A percentile compares a stretch with the other conserved stretches of the same genome.
Conservation (phyloP, 495 filamentous ascomycete species). For the Evernia prunastri region DNA sequence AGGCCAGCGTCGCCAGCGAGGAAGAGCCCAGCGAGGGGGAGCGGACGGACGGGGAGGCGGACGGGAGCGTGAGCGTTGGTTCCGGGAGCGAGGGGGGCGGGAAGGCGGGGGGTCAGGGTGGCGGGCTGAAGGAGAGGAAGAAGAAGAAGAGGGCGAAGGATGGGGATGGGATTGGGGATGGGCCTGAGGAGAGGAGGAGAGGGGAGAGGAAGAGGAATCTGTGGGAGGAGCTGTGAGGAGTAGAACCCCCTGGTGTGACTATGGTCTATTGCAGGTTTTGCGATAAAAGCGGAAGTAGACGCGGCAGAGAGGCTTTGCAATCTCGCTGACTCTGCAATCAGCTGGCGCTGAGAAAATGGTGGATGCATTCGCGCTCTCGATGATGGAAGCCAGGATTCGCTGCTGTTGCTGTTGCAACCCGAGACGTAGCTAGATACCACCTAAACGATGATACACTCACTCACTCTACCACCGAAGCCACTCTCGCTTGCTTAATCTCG, state of each 20-base stretch:
- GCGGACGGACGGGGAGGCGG: background rate
- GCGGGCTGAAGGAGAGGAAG: background rate
- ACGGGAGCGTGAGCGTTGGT: background rate
- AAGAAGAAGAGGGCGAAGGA: background rate
- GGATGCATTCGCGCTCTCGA: background rate
- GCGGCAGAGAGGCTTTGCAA: background rate
- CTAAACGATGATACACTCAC: no score
- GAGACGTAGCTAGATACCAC: background rate
- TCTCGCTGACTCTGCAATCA: background rate
- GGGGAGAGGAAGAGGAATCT: slow-evolving; percentile 3
- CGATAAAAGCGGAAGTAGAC: background rate
- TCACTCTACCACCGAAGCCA: no score
- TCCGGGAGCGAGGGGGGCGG: background rate
- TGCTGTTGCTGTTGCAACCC: background rate
- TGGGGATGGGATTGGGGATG: background rate
- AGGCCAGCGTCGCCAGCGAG: background rate
- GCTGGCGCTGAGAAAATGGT: background rate
- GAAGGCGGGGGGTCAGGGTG: background rate
- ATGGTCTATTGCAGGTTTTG: background rate
- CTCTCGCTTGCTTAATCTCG: no score
- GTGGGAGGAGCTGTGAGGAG: slow-evolving; percentile 13
- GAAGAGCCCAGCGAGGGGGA: background rate
- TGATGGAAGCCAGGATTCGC: background rate
- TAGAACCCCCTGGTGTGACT: slow-evolving; percentile 1
- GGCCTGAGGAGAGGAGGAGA: background rate